Evolutionary conservation across 805 yeast genomes (phyloP), one percentile per base, ranked within the genome.

Genomic region (Lipomyces lipofer): DNA sequence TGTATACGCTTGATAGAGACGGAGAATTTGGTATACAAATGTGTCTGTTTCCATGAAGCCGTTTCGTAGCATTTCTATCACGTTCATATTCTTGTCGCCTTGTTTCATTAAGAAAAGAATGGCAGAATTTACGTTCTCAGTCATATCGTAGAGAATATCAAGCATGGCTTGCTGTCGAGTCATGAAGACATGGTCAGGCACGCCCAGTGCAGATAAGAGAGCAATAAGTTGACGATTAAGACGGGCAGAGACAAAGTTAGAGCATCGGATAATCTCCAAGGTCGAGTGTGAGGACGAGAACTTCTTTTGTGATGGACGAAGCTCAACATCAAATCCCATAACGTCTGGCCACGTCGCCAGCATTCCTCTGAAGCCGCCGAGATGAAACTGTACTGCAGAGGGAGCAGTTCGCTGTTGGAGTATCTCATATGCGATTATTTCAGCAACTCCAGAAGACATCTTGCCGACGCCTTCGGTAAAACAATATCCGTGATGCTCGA

Each of bases 381-480:
- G 24, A 10, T 51, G 51, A 35, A 51, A 46, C 21, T 51, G 55
- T 7, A 51, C 43, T 4, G 44, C 44, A 17, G 51, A 38, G 8
- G 55, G 51, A 10, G 46, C 22, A n/a, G 55, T 42, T 12, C 29
- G 21, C 24, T 21, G 24, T 12, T 47, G 45, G 15, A 45, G 8
- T n/a, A 45, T 29, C 28, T 45, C 51, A n/a, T 43, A 28, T 6
- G 49, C 43, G n/a, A 46, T 39, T 5, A 43, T 22, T 22, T 46
- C 29, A 27, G 49, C 43, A 9, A 51, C 51, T 21, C 42, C 49
- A n/a, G 39, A 28, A 13, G 55, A 51, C 43, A 47, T 47, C 43
- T 45, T 51, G 21, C 55, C 55, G 24, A 51, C 45, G 15, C 51
- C 51, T 28, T 51, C 55, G 10, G 55, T 51, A 40, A 51, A 51